Evolutionary conservation across 2,329 filamentous ascomycete species (phyloP).

Genomic region (Fonsecaea pedrosoi): DNA sequence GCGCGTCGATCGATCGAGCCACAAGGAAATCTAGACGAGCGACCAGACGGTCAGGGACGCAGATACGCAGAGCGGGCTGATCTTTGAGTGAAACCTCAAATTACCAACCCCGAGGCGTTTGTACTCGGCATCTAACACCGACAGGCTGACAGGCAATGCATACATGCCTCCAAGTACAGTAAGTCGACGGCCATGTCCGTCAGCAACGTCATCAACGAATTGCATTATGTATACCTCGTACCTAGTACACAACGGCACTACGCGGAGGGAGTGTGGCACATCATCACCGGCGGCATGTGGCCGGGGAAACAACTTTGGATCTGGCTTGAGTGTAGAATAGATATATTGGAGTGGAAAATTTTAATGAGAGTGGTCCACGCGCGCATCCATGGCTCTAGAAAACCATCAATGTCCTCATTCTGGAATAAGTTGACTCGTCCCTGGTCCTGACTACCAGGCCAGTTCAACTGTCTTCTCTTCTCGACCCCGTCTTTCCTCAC

Average conservation of each 20-base stretch:
- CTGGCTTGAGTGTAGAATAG: neutral
- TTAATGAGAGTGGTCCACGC: too few species aligned
- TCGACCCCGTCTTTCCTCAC: too few species aligned
- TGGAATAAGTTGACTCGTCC: too few species aligned
- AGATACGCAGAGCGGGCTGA: neutral
- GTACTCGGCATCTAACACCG: neutral
- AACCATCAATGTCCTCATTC: too few species aligned
- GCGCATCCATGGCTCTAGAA: too few species aligned
- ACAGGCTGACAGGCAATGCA: neutral
- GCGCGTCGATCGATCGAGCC: too few species aligned
- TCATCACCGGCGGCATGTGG: neutral
- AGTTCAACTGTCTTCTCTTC: too few species aligned
- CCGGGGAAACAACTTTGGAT: neutral
- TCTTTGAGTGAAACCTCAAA: neutral
- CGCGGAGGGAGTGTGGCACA: neutral
- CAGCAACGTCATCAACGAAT: neutral
- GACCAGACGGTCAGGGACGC: neutral
- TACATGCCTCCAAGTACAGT: neutral
- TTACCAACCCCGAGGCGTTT: neutral
- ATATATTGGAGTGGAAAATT: too few species aligned
- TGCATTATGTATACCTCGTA: neutral
- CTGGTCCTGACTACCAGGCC: too few species aligned
- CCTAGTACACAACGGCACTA: neutral
- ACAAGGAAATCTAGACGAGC: too few species aligned
- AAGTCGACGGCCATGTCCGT: neutral